These are phyloP conservation scores for Rosa chinensis DNA, from an alignment of 306 rosid species.

Conservation along the genomic window DNA sequence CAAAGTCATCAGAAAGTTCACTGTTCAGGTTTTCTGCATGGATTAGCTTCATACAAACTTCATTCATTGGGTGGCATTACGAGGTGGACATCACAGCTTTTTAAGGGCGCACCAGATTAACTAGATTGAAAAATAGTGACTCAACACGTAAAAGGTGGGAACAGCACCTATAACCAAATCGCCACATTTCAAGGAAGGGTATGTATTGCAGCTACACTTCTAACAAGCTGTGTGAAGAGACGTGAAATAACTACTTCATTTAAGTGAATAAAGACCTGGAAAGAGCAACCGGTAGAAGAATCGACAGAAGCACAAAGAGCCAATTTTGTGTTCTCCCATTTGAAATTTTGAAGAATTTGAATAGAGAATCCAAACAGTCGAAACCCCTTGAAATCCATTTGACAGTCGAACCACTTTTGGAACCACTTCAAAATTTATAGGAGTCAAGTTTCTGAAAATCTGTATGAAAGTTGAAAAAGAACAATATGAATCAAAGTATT, in stretches of 20 bases:
- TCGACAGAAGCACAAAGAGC: neutral
- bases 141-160: neutral
- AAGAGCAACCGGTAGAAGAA: too few relatives aligned
- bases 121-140: neutral
- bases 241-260: neutral
- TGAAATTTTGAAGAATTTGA: neutral
- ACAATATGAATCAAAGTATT: too few relatives aligned
- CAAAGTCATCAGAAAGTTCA: too few relatives aligned
- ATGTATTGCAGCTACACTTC: neutral
- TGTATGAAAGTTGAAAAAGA: too few relatives aligned
- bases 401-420: slow-evolving; percentile 3
- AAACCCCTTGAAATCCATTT: neutral
- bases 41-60: neutral
- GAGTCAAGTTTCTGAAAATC: too few relatives aligned
- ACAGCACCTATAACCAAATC: neutral
- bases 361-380: neutral
- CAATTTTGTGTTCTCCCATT: neutral
- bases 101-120: neutral
- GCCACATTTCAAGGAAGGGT: neutral
- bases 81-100: neutral
- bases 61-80: neutral
- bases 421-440: neutral
- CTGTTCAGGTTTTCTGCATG: neutral
- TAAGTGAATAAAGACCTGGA: neutral
- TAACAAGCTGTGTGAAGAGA: too few relatives aligned